phyloP scores from a whole-genome alignment of 768 basidiomycete genomes.

The Imleria badia region DNA sequence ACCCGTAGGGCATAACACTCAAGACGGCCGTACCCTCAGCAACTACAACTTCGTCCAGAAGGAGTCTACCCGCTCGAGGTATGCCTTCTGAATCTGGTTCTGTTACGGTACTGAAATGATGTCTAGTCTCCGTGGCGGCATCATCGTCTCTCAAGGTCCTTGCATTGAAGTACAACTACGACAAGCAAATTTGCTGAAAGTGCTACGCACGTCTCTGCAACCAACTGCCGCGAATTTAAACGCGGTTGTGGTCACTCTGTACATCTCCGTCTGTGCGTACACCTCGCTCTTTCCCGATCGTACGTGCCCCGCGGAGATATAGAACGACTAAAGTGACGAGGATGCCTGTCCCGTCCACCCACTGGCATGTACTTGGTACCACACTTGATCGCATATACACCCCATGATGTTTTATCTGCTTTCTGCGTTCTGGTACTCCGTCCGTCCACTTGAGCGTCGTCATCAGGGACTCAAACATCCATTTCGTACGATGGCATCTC shows the following conservation, averaged over 20 bases:
- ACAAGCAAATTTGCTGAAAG: conserved; percentile 99
- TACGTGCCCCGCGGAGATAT: too few species aligned
- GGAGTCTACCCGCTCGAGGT: too few species aligned
- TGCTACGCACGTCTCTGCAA: conserved; percentile 99
- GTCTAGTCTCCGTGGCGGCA: conserved; percentile 18
- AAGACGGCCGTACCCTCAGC: too few species aligned
- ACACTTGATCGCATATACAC: conserved; percentile 18
- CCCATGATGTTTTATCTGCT: conserved; percentile 4
- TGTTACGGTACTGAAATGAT: background rate
- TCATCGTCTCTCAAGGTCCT: too few species aligned
- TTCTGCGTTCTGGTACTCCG: too few species aligned
- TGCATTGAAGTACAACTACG: conserved; percentile 97
- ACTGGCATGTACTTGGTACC: conserved; percentile 21
- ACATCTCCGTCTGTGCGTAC: conserved; percentile 87
- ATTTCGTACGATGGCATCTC: too few species aligned
- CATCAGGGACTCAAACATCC: too few species aligned
- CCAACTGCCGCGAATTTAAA: conserved; percentile 99
- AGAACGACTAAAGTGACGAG: conserved; percentile 1
- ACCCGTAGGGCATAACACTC: too few species aligned
- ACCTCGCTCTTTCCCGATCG: background rate
- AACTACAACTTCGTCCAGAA: too few species aligned
- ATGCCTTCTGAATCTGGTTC: too few species aligned
- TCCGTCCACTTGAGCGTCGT: too few species aligned
- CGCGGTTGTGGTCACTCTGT: too few species aligned
- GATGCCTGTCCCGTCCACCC: background rate